A percentile compares a stretch with the other conserved stretches of the same genome.
Conservation (phyloP, 164 flowering plant genomes). For the Stephania yunnanensis region DNA sequence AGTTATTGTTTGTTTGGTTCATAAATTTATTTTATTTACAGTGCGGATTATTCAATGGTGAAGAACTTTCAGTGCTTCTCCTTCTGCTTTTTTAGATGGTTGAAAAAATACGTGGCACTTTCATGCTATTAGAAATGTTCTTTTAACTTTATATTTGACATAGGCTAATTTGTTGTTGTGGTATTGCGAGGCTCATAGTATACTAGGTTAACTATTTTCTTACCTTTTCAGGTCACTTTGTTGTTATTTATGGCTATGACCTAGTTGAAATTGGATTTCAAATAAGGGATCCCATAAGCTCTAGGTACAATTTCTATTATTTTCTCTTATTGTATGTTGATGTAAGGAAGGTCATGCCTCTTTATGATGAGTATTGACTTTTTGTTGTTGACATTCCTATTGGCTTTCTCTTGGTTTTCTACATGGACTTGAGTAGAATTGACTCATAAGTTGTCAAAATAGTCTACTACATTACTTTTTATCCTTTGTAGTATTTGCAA, state of each 20-base stretch:
- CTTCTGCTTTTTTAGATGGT: not conserved
- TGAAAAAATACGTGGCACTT: not conserved
- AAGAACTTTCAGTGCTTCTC: conserved; percentile 51
- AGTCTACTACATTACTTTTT: not conserved
- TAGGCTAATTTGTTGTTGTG: not conserved
- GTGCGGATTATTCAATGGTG: conserved; percentile 73
- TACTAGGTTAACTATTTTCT: not conserved
- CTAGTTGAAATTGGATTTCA: conserved; percentile 71
- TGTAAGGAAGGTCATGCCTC: not conserved
- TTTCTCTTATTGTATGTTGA: not conserved
- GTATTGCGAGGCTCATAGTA: not conserved
- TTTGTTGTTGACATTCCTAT: not conserved
- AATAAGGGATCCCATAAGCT: conserved; percentile 92
- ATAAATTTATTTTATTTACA: conserved; percentile 38
- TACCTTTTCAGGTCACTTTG: conserved; percentile 63
- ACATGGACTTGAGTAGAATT: not conserved
- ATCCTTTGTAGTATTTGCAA: not conserved
- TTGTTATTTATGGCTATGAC: conserved; percentile 89
- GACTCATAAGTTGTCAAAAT: not conserved
- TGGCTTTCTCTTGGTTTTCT: not conserved
- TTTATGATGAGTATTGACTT: not conserved
- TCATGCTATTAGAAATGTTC: not conserved
- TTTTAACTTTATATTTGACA: not conserved
- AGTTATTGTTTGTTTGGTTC: conserved; percentile 9
- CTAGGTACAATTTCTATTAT: conserved; percentile 38